Percentiles rank a stretch among this genome's conserved stretches.
Conservation (phyloP, 2,329 filamentous ascomycete species). For the Daldinia sp. region DNA sequence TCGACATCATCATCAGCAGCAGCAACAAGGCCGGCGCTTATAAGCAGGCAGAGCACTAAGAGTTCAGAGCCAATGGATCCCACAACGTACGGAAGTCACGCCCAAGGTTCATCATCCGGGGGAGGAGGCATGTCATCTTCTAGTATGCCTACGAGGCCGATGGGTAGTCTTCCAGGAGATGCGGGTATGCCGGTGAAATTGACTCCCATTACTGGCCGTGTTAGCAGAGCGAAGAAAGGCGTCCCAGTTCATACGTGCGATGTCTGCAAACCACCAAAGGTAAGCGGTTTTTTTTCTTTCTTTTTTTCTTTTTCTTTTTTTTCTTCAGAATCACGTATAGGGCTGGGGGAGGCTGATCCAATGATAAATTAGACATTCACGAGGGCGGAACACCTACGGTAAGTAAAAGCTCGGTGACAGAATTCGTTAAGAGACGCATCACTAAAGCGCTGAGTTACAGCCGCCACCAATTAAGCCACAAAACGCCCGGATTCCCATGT, state of each 20-base stretch:
- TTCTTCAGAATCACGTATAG: background rate
- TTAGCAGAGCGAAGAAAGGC: constrained; percentile 67
- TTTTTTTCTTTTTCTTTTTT: too few relatives aligned
- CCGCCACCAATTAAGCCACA: constrained; percentile 68
- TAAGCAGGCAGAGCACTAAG: constrained; percentile 54
- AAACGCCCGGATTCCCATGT: constrained; percentile 61
- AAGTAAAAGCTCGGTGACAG: constrained; percentile 25
- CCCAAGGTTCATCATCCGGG: constrained; percentile 49
- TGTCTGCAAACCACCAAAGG: constrained; percentile 61
- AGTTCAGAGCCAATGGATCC: constrained; percentile 61
- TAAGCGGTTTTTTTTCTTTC: constrained; percentile 45
- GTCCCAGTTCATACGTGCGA: constrained; percentile 66
- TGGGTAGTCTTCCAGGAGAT: constrained; percentile 46
- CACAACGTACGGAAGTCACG: constrained; percentile 46
- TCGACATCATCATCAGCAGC: constrained; percentile 44
- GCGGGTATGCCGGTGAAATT: constrained; percentile 57
- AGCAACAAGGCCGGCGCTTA: constrained; percentile 43
- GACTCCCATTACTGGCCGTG: constrained; percentile 64
- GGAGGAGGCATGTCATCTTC: constrained; percentile 44
- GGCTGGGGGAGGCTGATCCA: constrained; percentile 28
- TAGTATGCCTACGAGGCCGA: constrained; percentile 53
- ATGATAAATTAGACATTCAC: constrained; percentile 62
- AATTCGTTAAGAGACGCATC: constrained; percentile 10
- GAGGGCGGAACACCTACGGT: constrained; percentile 69
- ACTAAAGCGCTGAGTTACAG: constrained; percentile 50